Percentiles rank a stretch among this genome's conserved stretches.
Evolutionary conservation across 176 grass and related monocot genomes (phyloP).

Genomic region (Carex myosuroides): DNA sequence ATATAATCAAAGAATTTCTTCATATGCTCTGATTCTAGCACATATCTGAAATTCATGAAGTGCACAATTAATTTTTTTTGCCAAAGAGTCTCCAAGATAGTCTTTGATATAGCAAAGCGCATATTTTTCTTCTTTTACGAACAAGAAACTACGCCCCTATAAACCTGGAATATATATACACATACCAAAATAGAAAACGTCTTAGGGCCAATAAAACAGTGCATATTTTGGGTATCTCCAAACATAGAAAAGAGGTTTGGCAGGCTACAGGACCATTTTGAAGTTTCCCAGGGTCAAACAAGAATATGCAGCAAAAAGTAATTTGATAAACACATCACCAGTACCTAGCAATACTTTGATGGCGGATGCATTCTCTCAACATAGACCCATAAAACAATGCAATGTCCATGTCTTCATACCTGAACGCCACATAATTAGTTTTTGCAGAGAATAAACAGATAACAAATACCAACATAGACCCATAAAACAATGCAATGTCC

Average conservation of each 20-base stretch:
- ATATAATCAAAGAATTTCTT: conserved; percentile 98
- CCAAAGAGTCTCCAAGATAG: neutral
- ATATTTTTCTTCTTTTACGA: neutral
- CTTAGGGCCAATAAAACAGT: neutral
- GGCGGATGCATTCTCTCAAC: conserved; percentile 97
- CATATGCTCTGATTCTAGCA: conserved; percentile 97
- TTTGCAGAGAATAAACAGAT: neutral
- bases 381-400: conserved; percentile 96
- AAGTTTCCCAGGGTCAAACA: neutral
- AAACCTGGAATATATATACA: neutral
- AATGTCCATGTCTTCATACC: conserved; percentile 95
- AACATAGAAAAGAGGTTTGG: neutral
- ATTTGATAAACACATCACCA: neutral
- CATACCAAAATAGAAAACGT: neutral
- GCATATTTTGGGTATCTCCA: neutral
- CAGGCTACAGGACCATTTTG: neutral
- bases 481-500: conserved; percentile 96
- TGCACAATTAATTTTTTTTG: neutral
- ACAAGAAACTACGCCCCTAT: neutral
- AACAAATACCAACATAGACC: conserved; percentile 50
- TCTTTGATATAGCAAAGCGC: neutral
- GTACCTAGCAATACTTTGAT: conserved; percentile 94
- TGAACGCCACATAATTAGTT: conserved; percentile 20
- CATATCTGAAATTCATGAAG: conserved; percentile 47
- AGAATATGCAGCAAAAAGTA: neutral